Evolutionary conservation across 2,329 filamentous ascomycete species (phyloP).

Genomic region (Aureobasidium subglaciale): DNA sequence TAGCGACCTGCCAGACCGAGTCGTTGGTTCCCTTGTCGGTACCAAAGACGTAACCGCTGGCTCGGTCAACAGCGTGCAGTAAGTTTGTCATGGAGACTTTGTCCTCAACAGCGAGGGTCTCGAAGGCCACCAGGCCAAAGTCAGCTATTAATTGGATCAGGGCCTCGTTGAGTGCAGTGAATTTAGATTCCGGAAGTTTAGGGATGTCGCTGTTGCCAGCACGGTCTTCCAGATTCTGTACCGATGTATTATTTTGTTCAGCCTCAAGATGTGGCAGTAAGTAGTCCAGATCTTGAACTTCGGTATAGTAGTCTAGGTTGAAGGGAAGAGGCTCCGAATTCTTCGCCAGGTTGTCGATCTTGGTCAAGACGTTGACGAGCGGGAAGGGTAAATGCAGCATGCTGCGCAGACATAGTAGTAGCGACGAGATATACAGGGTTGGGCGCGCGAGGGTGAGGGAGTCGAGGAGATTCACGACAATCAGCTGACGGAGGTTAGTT

Average conservation of each 20-base stretch:
- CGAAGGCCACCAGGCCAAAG: conserved; percentile 84
- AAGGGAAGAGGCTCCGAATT: conserved; percentile 78
- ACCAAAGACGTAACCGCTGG: conserved; percentile 88
- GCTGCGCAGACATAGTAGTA: conserved; percentile 84
- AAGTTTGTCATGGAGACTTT: conserved; percentile 95
- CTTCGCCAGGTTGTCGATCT: conserved; percentile 83
- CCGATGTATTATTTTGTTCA: conserved; percentile 54
- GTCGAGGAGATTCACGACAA: conserved; percentile 88
- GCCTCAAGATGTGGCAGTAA: conserved; percentile 72
- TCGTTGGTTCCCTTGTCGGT: conserved; percentile 76
- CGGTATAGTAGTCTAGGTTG: conserved; percentile 94
- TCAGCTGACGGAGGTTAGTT: conserved; percentile 56
- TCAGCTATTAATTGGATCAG: conserved; percentile 81
- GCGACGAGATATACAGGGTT: conserved; percentile 87
- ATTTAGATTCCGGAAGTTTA: conserved; percentile 50
- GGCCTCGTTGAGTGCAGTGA: conserved; percentile 75
- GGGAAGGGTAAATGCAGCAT: conserved; percentile 99
- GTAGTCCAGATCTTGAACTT: conserved; percentile 87
- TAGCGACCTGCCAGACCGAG: conserved; percentile 93
- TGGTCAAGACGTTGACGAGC: conserved; percentile 91
- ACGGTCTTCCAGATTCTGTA: conserved; percentile 28
- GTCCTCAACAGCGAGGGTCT: conserved; percentile 91
- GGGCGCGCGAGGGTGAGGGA: conserved; percentile 89
- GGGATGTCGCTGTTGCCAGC: conserved; percentile 37
- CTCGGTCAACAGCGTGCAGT: conserved; percentile 80